Base-by-base conservation (phyloP, 1,284 basidiomycete species). In the Leccinum proximum region DNA sequence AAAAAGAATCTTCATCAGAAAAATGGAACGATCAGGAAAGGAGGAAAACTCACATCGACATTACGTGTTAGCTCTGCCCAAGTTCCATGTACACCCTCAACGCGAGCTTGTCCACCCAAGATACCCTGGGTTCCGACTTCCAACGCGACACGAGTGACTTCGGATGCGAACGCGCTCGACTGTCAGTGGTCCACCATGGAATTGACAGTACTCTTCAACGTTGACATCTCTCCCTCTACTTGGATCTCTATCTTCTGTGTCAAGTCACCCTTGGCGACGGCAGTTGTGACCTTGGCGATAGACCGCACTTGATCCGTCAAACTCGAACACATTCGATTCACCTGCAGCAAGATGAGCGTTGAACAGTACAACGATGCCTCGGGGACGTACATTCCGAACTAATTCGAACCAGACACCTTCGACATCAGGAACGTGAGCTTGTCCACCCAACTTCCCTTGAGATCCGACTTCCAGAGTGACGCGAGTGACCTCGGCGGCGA, bases 321-420 rank as follows among this genome's bases (percentile, higher is more conserved):
- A 68, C 91, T 93, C 37, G 91, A 87, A 79, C 94, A 97, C 94
- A 96, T 96, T 68, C 93, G 86, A 79, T 96, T 96, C 69, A 94
- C 92, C 88, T 94, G 72, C 16, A 56, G 59, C 33, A 9, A 40
- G 50, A 54, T 69, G 4, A 69, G 16, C 54, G 61, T 61, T 35
- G 7, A 26, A 3, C 7, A 38, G 53, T 37, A 26, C 1, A 22
- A 16, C 1, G 6, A 63, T 7, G 14, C 58, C 48, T 40, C 59
- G 38, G 40, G 4, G 5, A 82, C 87, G 72, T 72, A 94, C 94
- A 76, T 95, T 96, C 65, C 88, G 83, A 64, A 96, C 94, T 72
- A 97, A 81, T 75, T 96, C 92, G 66, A 91, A 88, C 96, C 95
- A 97, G 38, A 97, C 96, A 63, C 96, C 96, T 75, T 97, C 93